Evolutionary conservation across 2,329 filamentous ascomycete genomes (phyloP).

Genomic region (Didymella keratinophila): DNA sequence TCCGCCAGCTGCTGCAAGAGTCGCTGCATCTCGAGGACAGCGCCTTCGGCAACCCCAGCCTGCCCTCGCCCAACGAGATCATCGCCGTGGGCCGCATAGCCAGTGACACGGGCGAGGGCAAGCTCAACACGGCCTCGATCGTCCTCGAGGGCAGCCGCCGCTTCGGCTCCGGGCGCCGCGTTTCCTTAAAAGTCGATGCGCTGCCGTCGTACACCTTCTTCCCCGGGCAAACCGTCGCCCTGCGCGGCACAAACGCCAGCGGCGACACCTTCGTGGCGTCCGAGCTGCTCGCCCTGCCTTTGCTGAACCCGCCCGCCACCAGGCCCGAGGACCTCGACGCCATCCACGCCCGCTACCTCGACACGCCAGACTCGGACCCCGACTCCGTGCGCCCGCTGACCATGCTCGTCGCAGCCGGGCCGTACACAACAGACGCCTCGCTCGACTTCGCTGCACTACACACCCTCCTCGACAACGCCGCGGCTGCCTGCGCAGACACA

Average conservation of each 20-base stretch:
- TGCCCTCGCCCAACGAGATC: slow-evolving; percentile 83
- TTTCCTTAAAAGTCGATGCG: slow-evolving; percentile 78
- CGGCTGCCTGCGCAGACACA: slow-evolving; percentile 76
- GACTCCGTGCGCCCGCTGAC: slow-evolving; percentile 69
- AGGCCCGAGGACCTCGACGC: slow-evolving; percentile 69
- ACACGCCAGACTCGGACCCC: slow-evolving; percentile 64
- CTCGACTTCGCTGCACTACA: slow-evolving; percentile 89
- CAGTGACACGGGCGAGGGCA: slow-evolving; percentile 85
- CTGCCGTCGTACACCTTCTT: slow-evolving; percentile 82
- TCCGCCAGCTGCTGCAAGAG: slow-evolving; percentile 75
- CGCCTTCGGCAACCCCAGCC: slow-evolving; percentile 86
- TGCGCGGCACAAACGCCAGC: slow-evolving; percentile 85
- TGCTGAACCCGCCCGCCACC: slow-evolving; percentile 78
- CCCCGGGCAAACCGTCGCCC: slow-evolving; percentile 89
- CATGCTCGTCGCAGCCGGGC: slow-evolving; percentile 80
- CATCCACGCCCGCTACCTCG: slow-evolving; percentile 73
- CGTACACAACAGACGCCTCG: slow-evolving; percentile 91
- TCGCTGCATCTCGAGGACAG: slow-evolving; percentile 78
- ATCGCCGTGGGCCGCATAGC: slow-evolving; percentile 92
- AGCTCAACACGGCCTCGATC: slow-evolving; percentile 82
- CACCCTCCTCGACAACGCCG: slow-evolving; percentile 79
- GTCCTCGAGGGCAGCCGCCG: slow-evolving; percentile 88
- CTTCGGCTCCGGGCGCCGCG: slow-evolving; percentile 80
- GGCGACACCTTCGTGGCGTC: slow-evolving; percentile 83
- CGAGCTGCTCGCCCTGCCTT: slow-evolving; percentile 77